phyloP scores from a whole-genome alignment of 306 rosid species.

The Hippophae gyantsensis region DNA sequence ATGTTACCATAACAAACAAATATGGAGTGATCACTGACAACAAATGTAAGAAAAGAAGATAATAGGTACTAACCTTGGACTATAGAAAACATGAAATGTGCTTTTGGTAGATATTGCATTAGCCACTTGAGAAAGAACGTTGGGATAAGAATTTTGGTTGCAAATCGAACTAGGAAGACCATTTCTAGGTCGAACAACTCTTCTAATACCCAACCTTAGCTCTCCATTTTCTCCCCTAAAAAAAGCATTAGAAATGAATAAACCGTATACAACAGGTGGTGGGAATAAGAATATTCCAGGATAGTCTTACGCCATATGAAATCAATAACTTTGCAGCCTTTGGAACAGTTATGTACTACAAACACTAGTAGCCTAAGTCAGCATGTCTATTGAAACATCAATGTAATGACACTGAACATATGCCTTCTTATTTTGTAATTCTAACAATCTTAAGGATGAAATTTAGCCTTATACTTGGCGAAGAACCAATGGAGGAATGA shows the following conservation, averaged over 20 bases:
- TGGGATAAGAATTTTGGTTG: conserved; percentile 45
- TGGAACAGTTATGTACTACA: too few relatives aligned
- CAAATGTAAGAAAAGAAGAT: conserved; percentile 1
- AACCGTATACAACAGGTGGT: not conserved
- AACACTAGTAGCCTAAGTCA: too few relatives aligned
- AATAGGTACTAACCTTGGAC: conserved; percentile 60
- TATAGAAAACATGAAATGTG: conserved; percentile 84
- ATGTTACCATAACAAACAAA: too few relatives aligned
- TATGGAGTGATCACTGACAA: not conserved
- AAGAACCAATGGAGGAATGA: conserved; percentile 4
- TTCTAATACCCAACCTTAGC: conserved; percentile 86
- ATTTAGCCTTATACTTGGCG: not conserved
- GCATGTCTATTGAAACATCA: too few relatives aligned
- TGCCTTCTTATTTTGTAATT: not conserved
- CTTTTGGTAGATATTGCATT: conserved; percentile 74
- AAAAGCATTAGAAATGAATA: conserved; percentile 14
- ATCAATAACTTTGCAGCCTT: too few relatives aligned
- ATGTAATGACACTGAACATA: too few relatives aligned
- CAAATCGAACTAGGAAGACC: conserved; percentile 71
- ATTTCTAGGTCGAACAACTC: conserved; percentile 75
- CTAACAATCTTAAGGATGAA: not conserved
- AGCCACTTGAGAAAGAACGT: conserved; percentile 62
- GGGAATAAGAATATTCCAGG: not conserved
- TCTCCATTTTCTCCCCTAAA: conserved; percentile 92
- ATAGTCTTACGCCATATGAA: not conserved